Base-by-base conservation (phyloP, 176 grass and related monocot species). In the Themeda triandra region DNA sequence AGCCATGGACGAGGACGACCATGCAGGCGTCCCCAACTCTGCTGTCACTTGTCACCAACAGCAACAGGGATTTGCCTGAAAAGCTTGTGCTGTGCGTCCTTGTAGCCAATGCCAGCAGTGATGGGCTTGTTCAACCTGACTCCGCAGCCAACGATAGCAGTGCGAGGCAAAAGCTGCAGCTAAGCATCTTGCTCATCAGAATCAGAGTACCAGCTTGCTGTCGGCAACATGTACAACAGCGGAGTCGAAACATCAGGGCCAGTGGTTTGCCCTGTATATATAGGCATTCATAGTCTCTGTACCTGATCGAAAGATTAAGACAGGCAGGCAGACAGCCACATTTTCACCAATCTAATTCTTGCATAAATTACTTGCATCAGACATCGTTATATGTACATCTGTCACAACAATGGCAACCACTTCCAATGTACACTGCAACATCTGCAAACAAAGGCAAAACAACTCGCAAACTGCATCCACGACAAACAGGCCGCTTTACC, bases 361-460 rank as follows among this genome's bases (percentile, higher is more conserved):
- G 73, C 76, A 75, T 66, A 84, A 90, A 87, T 78, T 80, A 80
- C 56, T 12, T 54, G 36, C 45, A 13, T 81, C 48, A 69, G 63
- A 89, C 73, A 33, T 76, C 46, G 23, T 56, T 89, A 87, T 92
- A 32, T 87, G 71, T 88, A 93, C 66, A 94, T 83, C 89, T 71
- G 53, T 49, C 51, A 71, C 65, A 41, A 63, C 62, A 73, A 86
- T 48, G 29, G 80, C 79, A 69, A 41, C 40, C 70, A 69, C 88
- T 67, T 82, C 86, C 85, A 90, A 92, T 94, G 71, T 93, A 97
- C 91, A 84, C 62, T 41, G 77, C 83, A 82, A 80, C 88, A 83
- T 81, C 87, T 33, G 80, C 79, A 92, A 92, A 88, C 83, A 65
- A 81, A 91, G 69, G n/a, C 82, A 88, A 82, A 44, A 12, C 23